Evolutionary conservation across 1,284 basidiomycete genomes (phyloP), one percentile per base, ranked within the genome.

Genomic region (Pulveroboletus sp.): DNA sequence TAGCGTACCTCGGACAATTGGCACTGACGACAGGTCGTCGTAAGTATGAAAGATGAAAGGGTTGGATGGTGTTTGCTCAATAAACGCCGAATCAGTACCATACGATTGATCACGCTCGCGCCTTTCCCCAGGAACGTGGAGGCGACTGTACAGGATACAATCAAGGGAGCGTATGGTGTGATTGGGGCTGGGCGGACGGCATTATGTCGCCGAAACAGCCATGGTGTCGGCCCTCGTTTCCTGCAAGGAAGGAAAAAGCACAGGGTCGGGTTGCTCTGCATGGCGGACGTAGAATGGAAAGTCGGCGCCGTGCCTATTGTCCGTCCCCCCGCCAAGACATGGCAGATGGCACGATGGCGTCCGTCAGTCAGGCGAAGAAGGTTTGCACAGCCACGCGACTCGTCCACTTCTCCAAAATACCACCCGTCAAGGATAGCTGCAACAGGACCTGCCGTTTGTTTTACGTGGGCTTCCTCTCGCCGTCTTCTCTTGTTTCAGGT

Each of bases 391-490:
- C 67, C 65, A 70, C 63, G 42, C 7, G 8, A 17, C 22, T n/a
- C n/a, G n/a, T n/a, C 26, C 26, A 12, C 8, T 8, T 22, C 26
- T 54, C 49, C 58, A 69, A 66, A 48, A 70, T 70, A 62, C 4
- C 54, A 24, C 36, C 1, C 49, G 62, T 68, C 53, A 68, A 43
- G 15, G 56, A 61, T 31, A 46, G 52, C 29, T 71, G 68, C 65
- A 59, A 57, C 50, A 56, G 67, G 44, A 55, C 57, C 42, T 68
- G 66, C 11, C 67, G 69, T 54, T 51, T 69, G 65, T 66, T 68
- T 38, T 50, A 66, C 10, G 68, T 69, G 2, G 0, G 58, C 42
- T 12, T 15, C 22, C 7, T 31, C 36, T 20, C 24, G 33, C 24
- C 18, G 6, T 39, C 26, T 35, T 10, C 11, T 18, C 20, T 18